Conservation (phyloP, 305 asterid genomes). For the Lippia alba region DNA sequence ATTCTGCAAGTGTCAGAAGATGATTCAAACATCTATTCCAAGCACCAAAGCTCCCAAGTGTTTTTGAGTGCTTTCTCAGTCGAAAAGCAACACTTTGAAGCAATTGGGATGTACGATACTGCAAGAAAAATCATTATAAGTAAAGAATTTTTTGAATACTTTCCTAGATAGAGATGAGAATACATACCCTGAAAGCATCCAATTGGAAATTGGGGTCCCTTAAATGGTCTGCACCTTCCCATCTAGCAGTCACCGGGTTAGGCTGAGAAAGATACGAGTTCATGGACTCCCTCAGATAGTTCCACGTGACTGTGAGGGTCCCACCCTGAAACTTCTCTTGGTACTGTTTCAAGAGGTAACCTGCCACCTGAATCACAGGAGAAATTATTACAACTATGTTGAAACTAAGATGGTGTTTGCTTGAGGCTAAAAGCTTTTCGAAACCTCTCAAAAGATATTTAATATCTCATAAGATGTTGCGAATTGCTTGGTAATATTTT, state of each 20-base stretch:
- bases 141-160: neutral
- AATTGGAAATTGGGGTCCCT: conserved; percentile 91
- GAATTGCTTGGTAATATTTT: no score
- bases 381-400: conserved; percentile 2
- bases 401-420: neutral
- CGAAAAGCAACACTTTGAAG: conserved; percentile 91
- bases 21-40: conserved; percentile 99
- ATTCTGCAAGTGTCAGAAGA: conserved; percentile 91
- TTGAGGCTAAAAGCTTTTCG: no score
- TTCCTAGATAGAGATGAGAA: conserved; percentile 5
- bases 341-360: conserved; percentile 86
- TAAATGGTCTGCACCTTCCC: conserved; percentile 95
- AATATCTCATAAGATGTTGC: no score
- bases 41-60: conserved; percentile 90
- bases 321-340: conserved; percentile 86
- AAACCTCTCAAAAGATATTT: no score
- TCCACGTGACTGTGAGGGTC: conserved; percentile 86
- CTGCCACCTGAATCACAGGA: conserved; percentile 73
- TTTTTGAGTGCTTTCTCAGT: conserved; percentile 84
- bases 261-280: conserved; percentile 89
- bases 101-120: conserved; percentile 95
- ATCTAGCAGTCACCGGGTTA: conserved; percentile 92
- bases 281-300: conserved; percentile 92
- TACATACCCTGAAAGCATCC: conserved; percentile 91
- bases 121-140: conserved; percentile 37